Base-by-base conservation (phyloP, 2,329 filamentous ascomycete genomes). In the Neonectria punicea region DNA sequence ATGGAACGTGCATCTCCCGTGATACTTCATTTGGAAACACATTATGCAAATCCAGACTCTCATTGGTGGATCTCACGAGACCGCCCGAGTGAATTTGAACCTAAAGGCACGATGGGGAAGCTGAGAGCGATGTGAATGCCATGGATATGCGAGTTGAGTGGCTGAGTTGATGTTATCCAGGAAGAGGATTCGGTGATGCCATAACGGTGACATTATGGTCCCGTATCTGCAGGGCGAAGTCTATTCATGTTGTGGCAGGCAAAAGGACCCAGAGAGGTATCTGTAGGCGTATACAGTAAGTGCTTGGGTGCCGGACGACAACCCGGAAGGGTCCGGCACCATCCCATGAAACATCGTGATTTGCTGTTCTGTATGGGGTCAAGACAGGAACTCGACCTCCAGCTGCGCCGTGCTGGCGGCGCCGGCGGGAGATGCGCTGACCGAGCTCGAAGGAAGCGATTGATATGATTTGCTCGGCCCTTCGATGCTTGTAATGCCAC, bases 61-160 rank as follows among this genome's bases (percentile, higher is more conserved):
- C 5, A 44, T 28, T 55, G 53, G 36, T 43, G 53, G 53, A 39
- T 30, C 53, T 55, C 36, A 14, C 36, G 36, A 25, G 39, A 55
- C 34, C 53, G 39, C 11, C 39, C 53, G 22, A 54, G 8, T 43
- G 6, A 25, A 28, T 18, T 11, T 22, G 13, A 53, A 34, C 34
- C 20, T 39, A 41, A 53, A 28, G 14, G 46, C 22, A 28, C 8
- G 46, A 49, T 10, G 5, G 4, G 22, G 14, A n/a, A 18, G n/a
- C 39, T 43, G 39, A 1, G 10, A 11, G 5, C 10, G 16, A 13
- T 13, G 20, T 28, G 22, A 47, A 47, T 28, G 7, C 1, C 13
- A 14, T 22, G 20, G 16, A 25, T 13, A 47, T 47, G 20, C 44
- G 6, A 14, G 13, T 20, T 30, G 25, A 18, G 46, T 28, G 46